Percentiles rank a stretch among this genome's conserved stretches.
Evolutionary conservation across 192 early-diverging fungal genomes (phyloP).

Genomic region (Dissophora ornata): DNA sequence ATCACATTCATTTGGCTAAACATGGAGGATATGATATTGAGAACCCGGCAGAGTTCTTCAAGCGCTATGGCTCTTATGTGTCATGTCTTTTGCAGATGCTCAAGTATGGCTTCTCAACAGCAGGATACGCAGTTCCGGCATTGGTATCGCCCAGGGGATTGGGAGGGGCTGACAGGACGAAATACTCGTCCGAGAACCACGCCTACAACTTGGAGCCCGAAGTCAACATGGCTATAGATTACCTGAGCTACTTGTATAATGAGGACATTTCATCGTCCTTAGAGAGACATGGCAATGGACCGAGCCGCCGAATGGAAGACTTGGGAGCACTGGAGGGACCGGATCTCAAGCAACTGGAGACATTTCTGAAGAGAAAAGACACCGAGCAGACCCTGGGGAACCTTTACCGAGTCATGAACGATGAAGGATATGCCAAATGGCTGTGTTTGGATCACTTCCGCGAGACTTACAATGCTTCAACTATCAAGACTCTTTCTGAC

Average conservation of each 20-base stretch:
- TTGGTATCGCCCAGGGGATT: too few species aligned
- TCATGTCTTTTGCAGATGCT: not conserved
- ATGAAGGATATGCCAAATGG: slow-evolving; percentile 26
- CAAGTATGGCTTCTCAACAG: slow-evolving; percentile 5
- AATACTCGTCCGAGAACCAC: not conserved
- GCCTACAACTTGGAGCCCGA: not conserved
- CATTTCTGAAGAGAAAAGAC: slow-evolving; percentile 12
- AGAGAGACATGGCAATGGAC: too few species aligned
- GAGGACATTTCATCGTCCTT: too few species aligned
- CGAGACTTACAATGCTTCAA: not conserved
- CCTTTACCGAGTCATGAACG: slow-evolving; percentile 17
- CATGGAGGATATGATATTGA: slow-evolving; percentile 26
- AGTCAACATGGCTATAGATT: slow-evolving; percentile 14
- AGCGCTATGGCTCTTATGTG: slow-evolving; percentile 10
- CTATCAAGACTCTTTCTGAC: not conserved
- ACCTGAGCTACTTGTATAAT: not conserved
- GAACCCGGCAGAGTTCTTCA: slow-evolving; percentile 10
- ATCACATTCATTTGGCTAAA: slow-evolving; percentile 19
- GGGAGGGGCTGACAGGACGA: not conserved
- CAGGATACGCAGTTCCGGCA: too few species aligned
- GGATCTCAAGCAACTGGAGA: slow-evolving; percentile 5
- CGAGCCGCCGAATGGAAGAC: not conserved
- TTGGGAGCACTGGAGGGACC: slow-evolving; percentile 10
- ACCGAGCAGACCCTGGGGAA: slow-evolving; percentile 3
- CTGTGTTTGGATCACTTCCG: slow-evolving; percentile 27